A percentile compares a stretch with the other conserved stretches of the same genome.
These are phyloP conservation scores for Pythium rhizo-oryzae DNA, from an alignment of 352 stramenopile genomes.

Conservation along the genomic window DNA sequence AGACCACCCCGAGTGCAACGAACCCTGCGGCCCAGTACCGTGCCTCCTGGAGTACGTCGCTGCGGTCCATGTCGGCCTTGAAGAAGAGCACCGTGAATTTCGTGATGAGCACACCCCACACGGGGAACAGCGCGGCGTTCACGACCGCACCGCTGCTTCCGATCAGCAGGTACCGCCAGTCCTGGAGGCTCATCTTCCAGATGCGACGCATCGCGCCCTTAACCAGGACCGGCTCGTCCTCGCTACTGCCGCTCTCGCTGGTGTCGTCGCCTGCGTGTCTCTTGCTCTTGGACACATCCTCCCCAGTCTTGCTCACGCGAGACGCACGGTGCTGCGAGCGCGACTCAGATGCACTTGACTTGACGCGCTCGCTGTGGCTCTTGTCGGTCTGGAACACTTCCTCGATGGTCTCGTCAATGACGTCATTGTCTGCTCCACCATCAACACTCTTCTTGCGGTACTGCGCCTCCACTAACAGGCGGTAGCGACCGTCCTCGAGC, in stretches of 20 bases:
- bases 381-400: too few species aligned
- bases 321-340: too few species aligned
- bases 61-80: constrained; percentile 15
- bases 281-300: too few species aligned
- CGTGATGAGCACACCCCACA: constrained; percentile 43
- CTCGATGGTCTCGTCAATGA: too few species aligned
- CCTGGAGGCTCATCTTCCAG: constrained; percentile 36
- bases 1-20: constrained; percentile 32
- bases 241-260: too few species aligned
- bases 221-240: too few species aligned
- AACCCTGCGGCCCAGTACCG: constrained; percentile 38
- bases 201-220: constrained; percentile 30
- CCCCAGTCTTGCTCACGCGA: too few species aligned
- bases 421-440: not conserved
- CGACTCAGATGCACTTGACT: too few species aligned
- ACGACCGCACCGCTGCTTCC: constrained; percentile 31
- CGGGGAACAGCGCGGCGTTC: constrained; percentile 38
- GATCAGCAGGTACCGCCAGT: constrained; percentile 33
- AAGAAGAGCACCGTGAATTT: constrained; percentile 49
- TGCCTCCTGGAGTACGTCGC: constrained; percentile 33
- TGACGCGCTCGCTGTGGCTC: too few species aligned
- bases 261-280: too few species aligned
- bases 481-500: constrained; percentile 30
- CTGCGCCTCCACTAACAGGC: constrained; percentile 14
- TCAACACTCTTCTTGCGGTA: too few species aligned